Percentiles rank a stretch among this genome's conserved stretches.
Evolutionary conservation across 768 basidiomycete genomes (phyloP).

Genomic region (Rhodotorula toruloides): DNA sequence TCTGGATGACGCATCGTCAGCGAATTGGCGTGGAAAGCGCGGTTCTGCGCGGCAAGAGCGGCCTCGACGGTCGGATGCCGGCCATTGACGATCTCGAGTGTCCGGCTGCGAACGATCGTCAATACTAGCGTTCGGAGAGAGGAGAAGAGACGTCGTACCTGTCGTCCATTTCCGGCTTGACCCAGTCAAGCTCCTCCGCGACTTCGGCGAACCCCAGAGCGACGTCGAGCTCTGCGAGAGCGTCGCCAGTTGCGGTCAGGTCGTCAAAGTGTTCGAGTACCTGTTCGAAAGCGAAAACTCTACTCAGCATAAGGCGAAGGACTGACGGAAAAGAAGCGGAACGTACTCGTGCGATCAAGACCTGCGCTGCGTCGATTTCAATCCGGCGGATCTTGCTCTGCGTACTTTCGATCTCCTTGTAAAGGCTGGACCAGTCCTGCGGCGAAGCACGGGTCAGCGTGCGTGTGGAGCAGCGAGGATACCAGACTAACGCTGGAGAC

Average conservation of each 20-base stretch:
- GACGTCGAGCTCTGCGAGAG: slow-evolving; percentile 81
- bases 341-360: slow-evolving; percentile 19
- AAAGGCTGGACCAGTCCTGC: slow-evolving; percentile 22
- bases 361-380: slow-evolving; percentile 23
- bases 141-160: slow-evolving; percentile 51
- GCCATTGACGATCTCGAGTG: slow-evolving; percentile 67
- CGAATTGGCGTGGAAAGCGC: slow-evolving; percentile 80
- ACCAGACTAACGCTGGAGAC: too few relatives aligned
- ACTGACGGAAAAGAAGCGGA: background rate
- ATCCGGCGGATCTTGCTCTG: slow-evolving; percentile 2
- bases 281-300: background rate
- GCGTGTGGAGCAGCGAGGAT: too few relatives aligned
- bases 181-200: slow-evolving; percentile 70
- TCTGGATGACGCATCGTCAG: slow-evolving; percentile 55
- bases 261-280: slow-evolving; percentile 15
- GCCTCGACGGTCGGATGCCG: slow-evolving; percentile 91
- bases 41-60: slow-evolving; percentile 66
- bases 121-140: background rate
- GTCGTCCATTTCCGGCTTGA: slow-evolving; percentile 63
- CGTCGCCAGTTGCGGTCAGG: slow-evolving; percentile 21
- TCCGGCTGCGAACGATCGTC: slow-evolving; percentile 47
- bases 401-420: background rate
- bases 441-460: too few relatives aligned
- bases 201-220: slow-evolving; percentile 71
- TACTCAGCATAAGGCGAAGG: background rate